phyloP scores from a whole-genome alignment of 2,329 filamentous ascomycete genomes.

The Colletotrichum tropicale region DNA sequence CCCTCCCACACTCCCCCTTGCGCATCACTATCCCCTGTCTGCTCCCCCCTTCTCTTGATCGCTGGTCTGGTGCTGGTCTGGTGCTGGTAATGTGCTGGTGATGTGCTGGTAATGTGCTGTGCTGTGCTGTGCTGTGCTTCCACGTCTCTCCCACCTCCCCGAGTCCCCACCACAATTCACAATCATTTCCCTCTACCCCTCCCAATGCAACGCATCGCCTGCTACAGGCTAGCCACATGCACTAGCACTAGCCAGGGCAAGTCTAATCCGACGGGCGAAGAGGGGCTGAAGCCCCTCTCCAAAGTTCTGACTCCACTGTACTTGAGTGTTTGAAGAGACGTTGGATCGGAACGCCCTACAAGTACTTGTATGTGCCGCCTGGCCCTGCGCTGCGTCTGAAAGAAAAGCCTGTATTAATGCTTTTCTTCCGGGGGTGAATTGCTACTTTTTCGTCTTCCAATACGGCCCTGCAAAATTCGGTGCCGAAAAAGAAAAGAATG shows the following conservation, averaged over 20 bases:
- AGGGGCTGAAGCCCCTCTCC: neutral
- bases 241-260: neutral
- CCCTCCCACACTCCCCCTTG: neutral
- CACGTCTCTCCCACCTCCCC: neutral
- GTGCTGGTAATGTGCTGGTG: neutral
- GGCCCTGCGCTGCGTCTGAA: too few relatives aligned
- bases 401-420: too few relatives aligned
- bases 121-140: neutral
- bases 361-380: neutral
- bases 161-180: neutral
- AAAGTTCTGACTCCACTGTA: neutral
- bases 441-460: neutral
- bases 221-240: conserved; percentile 1
- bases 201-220: conserved; percentile 7
- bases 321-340: neutral
- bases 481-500: neutral
- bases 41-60: neutral
- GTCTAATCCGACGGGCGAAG: neutral
- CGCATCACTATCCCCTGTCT: neutral
- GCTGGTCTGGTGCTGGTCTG: neutral
- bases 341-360: neutral
- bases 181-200: neutral
- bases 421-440: neutral
- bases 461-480: neutral
- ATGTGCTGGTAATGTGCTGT: neutral